Evolutionary conservation across 768 basidiomycete species (phyloP), one percentile per base, ranked within the genome.

Genomic region (Russula ochroleuca): DNA sequence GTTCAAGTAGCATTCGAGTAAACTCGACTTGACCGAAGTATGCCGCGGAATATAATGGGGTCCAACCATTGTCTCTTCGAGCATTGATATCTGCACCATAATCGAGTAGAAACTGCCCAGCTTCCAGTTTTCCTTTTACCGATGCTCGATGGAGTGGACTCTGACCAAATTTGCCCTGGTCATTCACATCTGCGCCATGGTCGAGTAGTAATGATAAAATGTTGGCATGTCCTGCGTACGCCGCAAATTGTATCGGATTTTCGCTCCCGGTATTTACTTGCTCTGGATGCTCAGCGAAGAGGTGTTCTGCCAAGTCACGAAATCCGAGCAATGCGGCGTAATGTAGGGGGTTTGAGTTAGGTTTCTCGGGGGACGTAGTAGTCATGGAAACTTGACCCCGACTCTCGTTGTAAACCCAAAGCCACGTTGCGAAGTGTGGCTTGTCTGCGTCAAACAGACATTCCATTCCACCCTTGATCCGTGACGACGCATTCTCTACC

Each of bases 401-500:
- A 7, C 38, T n/a, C 4, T 35, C 33, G n/a, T 25, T 15, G 38
- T 40, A 25, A 25, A 55, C 8, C 53, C 53, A 38, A 9, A 55
- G 37, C 53, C 53, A 55, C 15, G 38, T 19, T 25, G 37, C 5
- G 25, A 40, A 55, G 38, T 38, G 23, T 40, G 53, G 53, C 15
- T 25, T 25, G 38, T 25, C 38, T 15, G 5, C 37, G 8, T 40
- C 21, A 25, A 55, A 55, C 8, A 55, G 53, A 40, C 21, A 25
- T 55, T 55, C 53, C 53, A 55, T 55, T 21, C 38, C 53, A 17
- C 8, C 21, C 37, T 40, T 40, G 53, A 55, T 55, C 19, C 6
- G 38, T 25, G 23, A 55, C 6, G 53, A 14, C 23, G 40, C 53
- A 40, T 40, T 19, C 38, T 3, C 38, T 2, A 55, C 25, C 19